Conservation (phyloP, 805 yeast genomes). For the Priceomyces melissophilus region DNA sequence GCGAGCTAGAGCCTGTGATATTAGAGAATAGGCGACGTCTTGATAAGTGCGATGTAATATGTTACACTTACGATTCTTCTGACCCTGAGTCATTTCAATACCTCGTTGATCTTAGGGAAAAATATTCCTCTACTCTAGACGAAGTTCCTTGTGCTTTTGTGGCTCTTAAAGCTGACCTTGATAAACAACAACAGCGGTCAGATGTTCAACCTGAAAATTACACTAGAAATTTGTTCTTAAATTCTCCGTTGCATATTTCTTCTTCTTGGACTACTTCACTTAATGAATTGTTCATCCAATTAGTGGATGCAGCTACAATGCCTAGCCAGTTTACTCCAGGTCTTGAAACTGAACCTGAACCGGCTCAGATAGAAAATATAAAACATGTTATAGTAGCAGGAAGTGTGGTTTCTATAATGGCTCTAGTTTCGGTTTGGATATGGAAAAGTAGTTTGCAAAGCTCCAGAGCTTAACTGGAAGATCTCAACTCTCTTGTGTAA, state of each 20-base stretch:
- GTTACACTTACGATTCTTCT: slow-evolving; percentile 88
- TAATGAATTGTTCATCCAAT: slow-evolving; percentile 77
- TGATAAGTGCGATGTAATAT: slow-evolving; percentile 86
- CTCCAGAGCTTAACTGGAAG: slow-evolving; percentile 8
- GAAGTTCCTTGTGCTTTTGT: slow-evolving; percentile 81
- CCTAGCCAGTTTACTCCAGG: slow-evolving; percentile 82
- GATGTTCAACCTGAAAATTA: slow-evolving; percentile 85
- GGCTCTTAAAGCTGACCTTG: slow-evolving; percentile 92
- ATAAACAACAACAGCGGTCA: slow-evolving; percentile 89
- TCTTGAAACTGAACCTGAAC: slow-evolving; percentile 58
- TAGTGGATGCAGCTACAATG: slow-evolving; percentile 81
- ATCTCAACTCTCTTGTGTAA: not conserved
- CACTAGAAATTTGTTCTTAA: slow-evolving; percentile 60
- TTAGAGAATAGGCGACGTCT: slow-evolving; percentile 65
- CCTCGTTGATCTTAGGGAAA: slow-evolving; percentile 63
- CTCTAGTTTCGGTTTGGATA: slow-evolving; percentile 61
- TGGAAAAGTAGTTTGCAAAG: slow-evolving; percentile 49
- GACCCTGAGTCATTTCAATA: slow-evolving; percentile 94
- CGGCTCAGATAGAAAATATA: slow-evolving; percentile 45
- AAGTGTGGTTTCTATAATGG: slow-evolving; percentile 65
- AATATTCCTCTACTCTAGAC: slow-evolving; percentile 54
- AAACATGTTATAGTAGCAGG: slow-evolving; percentile 61
- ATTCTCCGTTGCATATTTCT: slow-evolving; percentile 87
- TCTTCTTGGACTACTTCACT: slow-evolving; percentile 87
- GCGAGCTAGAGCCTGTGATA: slow-evolving; percentile 80